Evolutionary conservation across 164 flowering plant species (phyloP).

Genomic region (Sextonia rubra): DNA sequence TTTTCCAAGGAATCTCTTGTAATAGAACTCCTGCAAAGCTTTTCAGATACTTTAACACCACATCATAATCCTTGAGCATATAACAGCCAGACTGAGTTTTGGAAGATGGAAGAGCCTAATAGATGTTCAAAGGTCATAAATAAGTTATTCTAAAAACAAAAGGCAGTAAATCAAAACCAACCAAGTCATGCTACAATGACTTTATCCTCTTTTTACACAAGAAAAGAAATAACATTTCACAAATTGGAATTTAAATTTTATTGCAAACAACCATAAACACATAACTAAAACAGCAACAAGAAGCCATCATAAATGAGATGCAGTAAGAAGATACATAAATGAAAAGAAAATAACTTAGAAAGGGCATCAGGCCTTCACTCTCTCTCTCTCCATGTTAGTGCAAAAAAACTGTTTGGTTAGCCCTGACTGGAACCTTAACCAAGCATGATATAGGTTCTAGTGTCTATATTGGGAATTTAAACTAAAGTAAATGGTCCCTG

Average conservation of each 20-base stretch:
- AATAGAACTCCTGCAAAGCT: slow-evolving; percentile 40
- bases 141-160: background rate
- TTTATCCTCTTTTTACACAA: background rate
- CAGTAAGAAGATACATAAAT: too few relatives aligned
- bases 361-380: too few relatives aligned
- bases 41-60: slow-evolving; percentile 56
- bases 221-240: background rate
- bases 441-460: too few relatives aligned
- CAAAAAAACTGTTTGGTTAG: too few relatives aligned
- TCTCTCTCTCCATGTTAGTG: too few relatives aligned
- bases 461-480: too few relatives aligned
- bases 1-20: slow-evolving; percentile 75
- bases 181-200: background rate
- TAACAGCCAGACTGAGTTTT: slow-evolving; percentile 64
- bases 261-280: background rate
- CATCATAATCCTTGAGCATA: slow-evolving; percentile 60
- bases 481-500: too few relatives aligned
- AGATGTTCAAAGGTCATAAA: background rate
- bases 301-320: too few relatives aligned
- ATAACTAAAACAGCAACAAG: background rate
- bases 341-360: too few relatives aligned
- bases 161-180: background rate
- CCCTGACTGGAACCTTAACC: too few relatives aligned
- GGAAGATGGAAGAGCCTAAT: slow-evolving; percentile 55
- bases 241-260: background rate